These are phyloP conservation scores for Chrysoporthe puriensis DNA, from an alignment of 2,329 filamentous ascomycete genomes.

Conservation along the genomic window DNA sequence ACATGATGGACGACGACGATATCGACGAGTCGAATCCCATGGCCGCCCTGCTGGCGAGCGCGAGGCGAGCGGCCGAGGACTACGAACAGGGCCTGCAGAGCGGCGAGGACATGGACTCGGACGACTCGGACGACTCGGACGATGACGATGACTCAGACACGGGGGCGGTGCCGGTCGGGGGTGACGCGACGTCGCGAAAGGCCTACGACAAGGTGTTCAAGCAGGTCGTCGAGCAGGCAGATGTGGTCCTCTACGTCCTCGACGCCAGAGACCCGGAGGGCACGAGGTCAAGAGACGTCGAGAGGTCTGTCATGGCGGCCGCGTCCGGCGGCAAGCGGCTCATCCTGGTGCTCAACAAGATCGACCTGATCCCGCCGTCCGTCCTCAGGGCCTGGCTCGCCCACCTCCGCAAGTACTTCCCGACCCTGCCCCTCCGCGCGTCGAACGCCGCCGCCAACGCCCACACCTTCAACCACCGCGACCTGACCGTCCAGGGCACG, in stretches of 20 bases:
- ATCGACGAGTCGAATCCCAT: conserved; percentile 81
- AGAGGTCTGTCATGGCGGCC: conserved; percentile 89
- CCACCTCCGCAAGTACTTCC: conserved; percentile 86
- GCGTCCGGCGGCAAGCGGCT: conserved; percentile 82
- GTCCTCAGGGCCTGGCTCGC: conserved; percentile 84
- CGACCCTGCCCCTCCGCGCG: conserved; percentile 85
- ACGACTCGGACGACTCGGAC: conserved; percentile 37
- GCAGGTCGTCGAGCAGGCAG: conserved; percentile 83
- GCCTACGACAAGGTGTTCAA: conserved; percentile 97
- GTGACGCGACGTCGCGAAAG: conserved; percentile 70
- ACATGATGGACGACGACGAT: conserved; percentile 57
- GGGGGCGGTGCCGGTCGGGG: conserved; percentile 53
- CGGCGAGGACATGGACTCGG: conserved; percentile 58
- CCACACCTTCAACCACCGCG: conserved; percentile 89
- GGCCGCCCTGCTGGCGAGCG: conserved; percentile 87
- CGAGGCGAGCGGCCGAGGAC: conserved; percentile 74
- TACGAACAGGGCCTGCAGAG: conserved; percentile 70
- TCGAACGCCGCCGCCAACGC: conserved; percentile 82
- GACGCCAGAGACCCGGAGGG: conserved; percentile 91
- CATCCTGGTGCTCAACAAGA: conserved; percentile 94
- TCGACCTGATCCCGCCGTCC: conserved; percentile 82
- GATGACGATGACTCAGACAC: conserved; percentile 62
- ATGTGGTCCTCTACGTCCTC: conserved; percentile 90
- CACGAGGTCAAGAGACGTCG: conserved; percentile 86
- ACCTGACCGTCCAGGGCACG: conserved; percentile 84